Evolutionary conservation across 768 basidiomycete species (phyloP), one percentile per base, ranked within the genome.

Genomic region (Pulveroboletus sp.): DNA sequence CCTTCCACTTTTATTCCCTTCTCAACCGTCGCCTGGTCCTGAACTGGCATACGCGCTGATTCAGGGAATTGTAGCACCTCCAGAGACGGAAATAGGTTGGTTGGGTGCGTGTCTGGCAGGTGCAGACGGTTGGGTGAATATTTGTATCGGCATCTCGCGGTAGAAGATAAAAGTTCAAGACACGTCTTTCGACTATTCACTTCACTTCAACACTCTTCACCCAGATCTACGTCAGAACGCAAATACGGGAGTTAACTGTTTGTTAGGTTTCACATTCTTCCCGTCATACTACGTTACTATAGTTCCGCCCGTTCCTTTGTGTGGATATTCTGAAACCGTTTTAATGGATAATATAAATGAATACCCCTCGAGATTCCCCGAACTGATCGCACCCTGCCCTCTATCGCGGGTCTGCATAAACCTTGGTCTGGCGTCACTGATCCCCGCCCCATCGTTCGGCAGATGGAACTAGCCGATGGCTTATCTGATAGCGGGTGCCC

Each of bases 61-160:
- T 12, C 95, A 97, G 63, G 95, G 97, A 12, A 83, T 97, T 17
- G 68, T 78, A 3, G 69, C 86, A 2, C 97, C 95, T 2, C 74
- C 81, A 8, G 93, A 97, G 25, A 78, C 92, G 6, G 95, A 98
- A 62, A 76, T 97, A 69, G 92, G 87, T 5, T 97, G 95, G 94
- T 67, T 98, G n/a, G 88, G 91, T 10, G 85, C 90, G 17, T 93
- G 92, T 59, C 72, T 97, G 69, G 82, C 86, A 12, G 94, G 93
- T 8, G 91, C 93, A 12, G 97, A 98, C 61, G 97, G 97, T 6
- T 98, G 94, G 94, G 76, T 95, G 24, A 88, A 90, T 64, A 76
- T 97, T 45, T 94, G 92, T 62, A 73, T 97, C 24, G 89, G 87
- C 14, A 68, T 87, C 14, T 52, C 58, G 38, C 63, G 65, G 38